Evolutionary conservation across 2,329 filamentous ascomycete genomes (phyloP).

Genomic region (Exophiala dermatitidis): DNA sequence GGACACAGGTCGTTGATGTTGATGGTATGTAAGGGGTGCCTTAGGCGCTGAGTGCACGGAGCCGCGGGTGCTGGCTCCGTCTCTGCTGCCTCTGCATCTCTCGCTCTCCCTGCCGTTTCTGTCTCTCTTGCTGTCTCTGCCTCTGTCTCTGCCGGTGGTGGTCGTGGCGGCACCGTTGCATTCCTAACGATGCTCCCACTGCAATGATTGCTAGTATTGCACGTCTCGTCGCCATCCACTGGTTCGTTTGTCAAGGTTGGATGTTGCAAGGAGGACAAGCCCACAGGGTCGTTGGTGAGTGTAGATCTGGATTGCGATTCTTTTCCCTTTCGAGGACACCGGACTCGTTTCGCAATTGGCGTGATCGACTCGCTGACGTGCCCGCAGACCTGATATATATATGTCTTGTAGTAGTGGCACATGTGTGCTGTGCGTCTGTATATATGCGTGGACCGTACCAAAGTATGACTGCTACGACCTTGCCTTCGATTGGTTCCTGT

Average conservation of each 20-base stretch:
- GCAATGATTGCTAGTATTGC: too few species aligned
- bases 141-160: too few species aligned
- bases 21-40: slow-evolving; percentile 19
- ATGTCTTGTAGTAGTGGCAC: slow-evolving; percentile 18
- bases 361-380: slow-evolving; percentile 12
- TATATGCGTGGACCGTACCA: background rate
- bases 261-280: too few species aligned
- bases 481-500: too few species aligned
- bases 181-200: too few species aligned
- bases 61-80: background rate
- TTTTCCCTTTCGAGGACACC: slow-evolving; percentile 3
- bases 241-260: too few species aligned
- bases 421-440: slow-evolving; percentile 8
- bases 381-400: slow-evolving; percentile 19
- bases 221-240: too few species aligned
- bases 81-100: background rate
- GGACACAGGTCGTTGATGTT: slow-evolving; percentile 13
- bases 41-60: background rate
- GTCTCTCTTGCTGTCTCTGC: background rate
- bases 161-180: too few species aligned
- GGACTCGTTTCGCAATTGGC: slow-evolving; percentile 7
- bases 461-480: too few species aligned
- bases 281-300: background rate
- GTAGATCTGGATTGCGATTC: background rate
- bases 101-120: background rate